Base-by-base conservation (phyloP, 192 early-diverging fungal species). In the Coemansia sp. region DNA sequence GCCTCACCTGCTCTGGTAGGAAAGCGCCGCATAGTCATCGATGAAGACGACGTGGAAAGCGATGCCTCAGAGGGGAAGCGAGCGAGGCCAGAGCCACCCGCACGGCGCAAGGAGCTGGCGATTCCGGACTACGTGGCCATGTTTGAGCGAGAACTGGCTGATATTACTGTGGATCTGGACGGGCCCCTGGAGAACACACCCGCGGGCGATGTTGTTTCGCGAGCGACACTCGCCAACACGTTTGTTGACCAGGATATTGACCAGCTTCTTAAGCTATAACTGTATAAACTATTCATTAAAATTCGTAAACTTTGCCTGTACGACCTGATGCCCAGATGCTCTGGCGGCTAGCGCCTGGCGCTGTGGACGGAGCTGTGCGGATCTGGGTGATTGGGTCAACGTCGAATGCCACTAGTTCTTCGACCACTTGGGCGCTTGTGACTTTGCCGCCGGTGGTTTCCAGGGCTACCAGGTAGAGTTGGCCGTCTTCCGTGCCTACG, bases 341-440 rank as follows among this genome's bases (percentile, higher is more conserved):
- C 50, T 75, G 73, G 23, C 73, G 72, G 9, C 42, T 55, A 26
- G 69, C 39, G n/a, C 33, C 60, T 9, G 53, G 16, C 12, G 26
- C 23, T 0, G 52, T 16, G 5, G 69, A 62, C 0, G 66, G 69
- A 0, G 47, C 48, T 0, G 59, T 63, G 16, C 73, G 57, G 69
- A 80, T 62, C 59, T 74, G 78, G 60, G 59, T 72, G 23, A 80
- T 69, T 1, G 78, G 78, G 37, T 80, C 69, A 18, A 80, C 69
- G 39, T 80, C 78, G 64, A 75, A 80, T 25, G 68, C 78, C 5
- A 75, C 73, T 2, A 80, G 62, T 34, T 80, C 78, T 48, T 80
- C 78, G 42, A 75, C 65, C 11, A 80, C 41, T 31, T 69, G 55
- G 2, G 52, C 72, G 1, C 18, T 20, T 1, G 26, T 48, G 9